Base-by-base conservation (phyloP, 2,329 filamentous ascomycete genomes). In the Pseudodiploospora longispora region DNA sequence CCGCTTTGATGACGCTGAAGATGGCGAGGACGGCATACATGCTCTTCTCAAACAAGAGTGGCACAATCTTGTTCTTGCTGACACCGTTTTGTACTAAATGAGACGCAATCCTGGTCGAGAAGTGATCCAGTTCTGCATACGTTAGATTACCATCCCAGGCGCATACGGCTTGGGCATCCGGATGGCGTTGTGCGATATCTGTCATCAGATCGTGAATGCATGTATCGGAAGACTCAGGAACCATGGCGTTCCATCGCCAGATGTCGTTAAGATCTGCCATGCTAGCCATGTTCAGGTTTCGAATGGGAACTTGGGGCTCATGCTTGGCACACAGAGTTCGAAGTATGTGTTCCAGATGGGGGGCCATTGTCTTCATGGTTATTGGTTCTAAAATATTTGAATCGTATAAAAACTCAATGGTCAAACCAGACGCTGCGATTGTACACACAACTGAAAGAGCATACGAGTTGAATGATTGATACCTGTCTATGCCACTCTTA, bases 211-310 rank as follows among this genome's bases (percentile, higher is more conserved):
- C 9, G 12, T 34, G 32, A 9, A 34, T 12, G 32, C 32, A 34
- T 12, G 9, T 34, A 9, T 34, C 32, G 32, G 12, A 9, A 12
- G 9, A 9, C 32, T 9, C 8, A 9, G 32, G 32, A 12, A 12
- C 32, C 32, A 34, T 9, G 12, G 48, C 44, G 36, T 38, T 38
- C 36, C 36, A 38, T 27, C 27, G 10, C 36, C 36, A 38, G 2
- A 38, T 29, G 12, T 38, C 12, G 27, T 27, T 29, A 29, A 38
- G 36, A 6, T 38, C 36, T 10, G 27, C n/a, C 10, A 27, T 27
- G 27, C 10, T 38, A 12, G 27, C 29, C 12, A 38, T 38, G 36
- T 10, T 38, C 12, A 38, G 8, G 32, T 34, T 12, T 9, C 32
- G 2, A 34, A 34, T 34, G 9, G 32, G 32, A 9, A 34, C 12